These are phyloP conservation scores for Penicillium oxalicum DNA, from an alignment of 2,329 filamentous ascomycete species.

Conservation along the genomic window DNA sequence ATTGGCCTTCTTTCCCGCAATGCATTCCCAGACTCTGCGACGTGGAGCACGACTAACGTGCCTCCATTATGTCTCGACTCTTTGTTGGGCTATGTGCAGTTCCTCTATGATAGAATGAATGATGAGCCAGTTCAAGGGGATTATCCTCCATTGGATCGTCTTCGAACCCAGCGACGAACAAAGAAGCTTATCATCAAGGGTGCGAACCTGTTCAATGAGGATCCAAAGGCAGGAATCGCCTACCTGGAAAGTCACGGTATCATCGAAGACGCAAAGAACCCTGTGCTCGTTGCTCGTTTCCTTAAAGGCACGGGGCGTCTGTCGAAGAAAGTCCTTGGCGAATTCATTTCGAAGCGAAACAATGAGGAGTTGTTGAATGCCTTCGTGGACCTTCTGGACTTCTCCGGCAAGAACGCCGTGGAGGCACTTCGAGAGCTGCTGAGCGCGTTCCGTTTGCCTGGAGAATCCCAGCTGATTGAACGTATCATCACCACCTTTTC, in stretches of 20 bases:
- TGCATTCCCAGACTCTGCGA: slow-evolving; percentile 92
- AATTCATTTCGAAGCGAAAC: slow-evolving; percentile 84
- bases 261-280: slow-evolving; percentile 68
- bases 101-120: slow-evolving; percentile 78
- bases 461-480: slow-evolving; percentile 88
- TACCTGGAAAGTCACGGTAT: slow-evolving; percentile 82
- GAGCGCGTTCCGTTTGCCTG: slow-evolving; percentile 86
- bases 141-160: slow-evolving; percentile 57
- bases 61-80: slow-evolving; percentile 91
- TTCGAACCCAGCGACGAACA: slow-evolving; percentile 67
- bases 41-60: slow-evolving; percentile 98
- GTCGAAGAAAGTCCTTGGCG: slow-evolving; percentile 84
- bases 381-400: slow-evolving; percentile 85
- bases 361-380: slow-evolving; percentile 80
- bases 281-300: slow-evolving; percentile 75
- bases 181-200: slow-evolving; percentile 89
- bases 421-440: slow-evolving; percentile 84
- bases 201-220: slow-evolving; percentile 89
- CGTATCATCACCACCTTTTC: slow-evolving; percentile 83
- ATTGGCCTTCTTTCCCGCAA: slow-evolving; percentile 88
- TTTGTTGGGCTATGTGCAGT: slow-evolving; percentile 83
- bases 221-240: slow-evolving; percentile 78
- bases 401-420: slow-evolving; percentile 77
- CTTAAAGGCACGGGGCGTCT: slow-evolving; percentile 79
- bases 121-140: slow-evolving; percentile 59